Percentiles rank a stretch among this genome's conserved stretches.
These are phyloP conservation scores for Cystofilobasidium macerans DNA, from an alignment of 768 basidiomycete species.

Conservation along the genomic window DNA sequence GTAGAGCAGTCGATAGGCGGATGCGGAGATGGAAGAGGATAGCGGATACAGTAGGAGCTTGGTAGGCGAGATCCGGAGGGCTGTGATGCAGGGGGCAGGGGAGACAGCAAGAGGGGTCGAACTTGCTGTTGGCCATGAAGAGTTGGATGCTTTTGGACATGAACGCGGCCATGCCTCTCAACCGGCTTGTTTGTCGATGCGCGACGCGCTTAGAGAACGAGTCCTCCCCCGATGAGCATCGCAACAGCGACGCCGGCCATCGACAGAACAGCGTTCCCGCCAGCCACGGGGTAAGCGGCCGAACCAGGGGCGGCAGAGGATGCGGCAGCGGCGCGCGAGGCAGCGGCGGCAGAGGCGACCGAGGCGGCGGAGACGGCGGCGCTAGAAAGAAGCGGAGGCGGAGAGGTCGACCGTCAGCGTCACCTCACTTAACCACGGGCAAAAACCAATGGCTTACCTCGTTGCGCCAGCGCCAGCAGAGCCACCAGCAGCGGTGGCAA, in stretches of 20 bases:
- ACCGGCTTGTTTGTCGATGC: too few species aligned
- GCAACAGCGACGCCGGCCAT: not conserved
- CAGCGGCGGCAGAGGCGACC: not conserved
- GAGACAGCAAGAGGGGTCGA: too few species aligned
- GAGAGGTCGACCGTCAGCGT: not conserved
- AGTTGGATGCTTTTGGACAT: too few species aligned
- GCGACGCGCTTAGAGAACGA: not conserved
- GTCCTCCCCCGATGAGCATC: not conserved
- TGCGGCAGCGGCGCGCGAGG: not conserved
- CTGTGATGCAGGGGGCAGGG: too few species aligned
- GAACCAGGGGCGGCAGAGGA: not conserved
- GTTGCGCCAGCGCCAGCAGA: not conserved
- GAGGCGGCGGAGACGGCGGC: not conserved
- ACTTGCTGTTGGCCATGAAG: too few species aligned
- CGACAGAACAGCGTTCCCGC: not conserved
- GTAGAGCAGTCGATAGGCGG: too few species aligned
- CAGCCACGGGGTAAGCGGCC: not conserved
- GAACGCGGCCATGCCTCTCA: too few species aligned
- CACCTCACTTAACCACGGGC: not conserved
- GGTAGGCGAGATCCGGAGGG: too few species aligned
- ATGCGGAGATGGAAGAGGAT: too few species aligned
- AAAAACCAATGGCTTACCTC: not conserved
- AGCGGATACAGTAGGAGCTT: too few species aligned
- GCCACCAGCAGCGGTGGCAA: not conserved
- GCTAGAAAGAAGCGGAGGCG: not conserved